Percentiles rank a stretch among this genome's conserved stretches.
phyloP scores from a whole-genome alignment of 805 yeast genomes.

The Teunomyces atbi region DNA sequence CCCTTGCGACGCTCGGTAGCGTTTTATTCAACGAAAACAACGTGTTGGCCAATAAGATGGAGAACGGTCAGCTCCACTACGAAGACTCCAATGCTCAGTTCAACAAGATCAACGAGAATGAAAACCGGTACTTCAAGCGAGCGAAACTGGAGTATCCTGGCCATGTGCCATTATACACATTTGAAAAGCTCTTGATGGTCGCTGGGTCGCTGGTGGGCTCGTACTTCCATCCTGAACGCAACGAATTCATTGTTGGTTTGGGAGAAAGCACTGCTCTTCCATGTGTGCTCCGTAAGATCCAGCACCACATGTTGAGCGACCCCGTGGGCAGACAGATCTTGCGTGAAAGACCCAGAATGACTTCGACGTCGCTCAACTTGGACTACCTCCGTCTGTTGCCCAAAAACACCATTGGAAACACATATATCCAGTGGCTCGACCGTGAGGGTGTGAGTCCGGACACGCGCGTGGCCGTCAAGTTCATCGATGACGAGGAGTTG shows the following conservation, averaged over 20 bases:
- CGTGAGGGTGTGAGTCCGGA: slow-evolving; percentile 92
- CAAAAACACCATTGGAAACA: slow-evolving; percentile 67
- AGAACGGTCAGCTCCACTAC: slow-evolving; percentile 45
- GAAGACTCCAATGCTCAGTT: slow-evolving; percentile 30
- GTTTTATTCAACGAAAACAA: slow-evolving; percentile 44
- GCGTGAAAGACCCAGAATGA: slow-evolving; percentile 78
- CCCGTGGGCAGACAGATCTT: slow-evolving; percentile 74
- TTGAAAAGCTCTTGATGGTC: slow-evolving; percentile 66
- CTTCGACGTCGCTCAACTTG: slow-evolving; percentile 65
- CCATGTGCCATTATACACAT: slow-evolving; percentile 68
- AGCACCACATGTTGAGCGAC: slow-evolving; percentile 73
- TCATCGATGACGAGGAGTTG: slow-evolving; percentile 83
- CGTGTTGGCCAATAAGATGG: slow-evolving; percentile 60
- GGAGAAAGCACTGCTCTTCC: slow-evolving; percentile 91
- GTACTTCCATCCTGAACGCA: slow-evolving; percentile 69
- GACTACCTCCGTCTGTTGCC: slow-evolving; percentile 61
- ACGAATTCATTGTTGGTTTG: slow-evolving; percentile 71
- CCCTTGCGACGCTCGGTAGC: slow-evolving; percentile 23
- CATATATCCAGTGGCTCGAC: slow-evolving; percentile 79
- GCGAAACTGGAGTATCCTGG: slow-evolving; percentile 59
- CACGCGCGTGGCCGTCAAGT: slow-evolving; percentile 83
- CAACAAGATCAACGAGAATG: slow-evolving; percentile 24
- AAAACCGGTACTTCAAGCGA: slow-evolving; percentile 34
- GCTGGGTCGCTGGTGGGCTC: slow-evolving; percentile 78
- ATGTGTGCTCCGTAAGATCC: slow-evolving; percentile 58